Evolutionary conservation across 805 yeast species (phyloP), one percentile per base, ranked within the genome.

Genomic region (Saccharomycopsis guyanensis): DNA sequence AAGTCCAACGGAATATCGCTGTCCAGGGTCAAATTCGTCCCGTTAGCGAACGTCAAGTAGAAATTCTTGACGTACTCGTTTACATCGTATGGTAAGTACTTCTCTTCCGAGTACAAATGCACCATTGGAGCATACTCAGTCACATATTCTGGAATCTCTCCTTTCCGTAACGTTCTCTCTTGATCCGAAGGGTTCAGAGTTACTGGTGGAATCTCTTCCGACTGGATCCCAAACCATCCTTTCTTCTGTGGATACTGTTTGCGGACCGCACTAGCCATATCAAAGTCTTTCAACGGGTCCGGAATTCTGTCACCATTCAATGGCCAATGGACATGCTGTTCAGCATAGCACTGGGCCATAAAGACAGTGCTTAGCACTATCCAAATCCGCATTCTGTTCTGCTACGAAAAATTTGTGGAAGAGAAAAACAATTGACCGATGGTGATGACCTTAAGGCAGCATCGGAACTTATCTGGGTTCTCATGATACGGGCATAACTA

Each of bases 31-130:
- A 70, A 53, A 2, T 59, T 56, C 0, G 78, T 61, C 1, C 82
- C 83, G 55, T 76, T 71, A 6, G 55, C 59, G 54, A 71, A 73
- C 18, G 71, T 71, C 18, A 82, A 71, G 53, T 73, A 74, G 64
- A 86, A 84, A 58, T 86, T 75, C 4, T 66, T 64, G 4, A 86
- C 88, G 59, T 64, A 91, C 18, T 82, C 75, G 24, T 69, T 72
- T 34, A 88, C 72, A 57, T 87, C 94, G 56, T 86, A 86, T 0
- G 98, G 96, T 54, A 83, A 67, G 59, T 89, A 91, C 45, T 69
- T 64, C 57, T 91, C 98, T 59, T 91, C 98, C 1, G 94, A 80
- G 65, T 91, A 89, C 8, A 91, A 68, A 58, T 86, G 86, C 2
- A 91, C 89, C 44, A 80, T 65, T 0, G 98, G 97, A 3, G 84